Evolutionary conservation across 495 filamentous ascomycete species (phyloP), one percentile per base, ranked within the genome.

Genomic region (Cairneyella variabilis): DNA sequence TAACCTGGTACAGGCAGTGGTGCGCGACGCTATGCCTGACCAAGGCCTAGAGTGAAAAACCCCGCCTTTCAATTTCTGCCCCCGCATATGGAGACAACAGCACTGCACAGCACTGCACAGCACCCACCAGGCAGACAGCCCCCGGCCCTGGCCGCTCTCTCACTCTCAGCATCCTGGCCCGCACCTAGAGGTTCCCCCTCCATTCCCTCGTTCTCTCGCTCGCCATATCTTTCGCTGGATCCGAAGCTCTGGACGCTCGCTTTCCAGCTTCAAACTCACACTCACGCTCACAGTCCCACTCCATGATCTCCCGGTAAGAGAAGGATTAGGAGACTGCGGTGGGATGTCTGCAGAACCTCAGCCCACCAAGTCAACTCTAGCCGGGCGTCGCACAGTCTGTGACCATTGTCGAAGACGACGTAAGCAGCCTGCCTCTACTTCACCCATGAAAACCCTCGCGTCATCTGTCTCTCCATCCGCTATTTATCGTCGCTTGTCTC

Each of bases 351-450:
- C 56, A 46, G 54, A 57, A 53, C 11, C 43, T 18, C 28, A 6
- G 14, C 28, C 28, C 28, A 53, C 25, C 51, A 60, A 58, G 27
- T 17, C 56, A 43, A 21, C 55, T 42, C 36, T 14, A 32, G 28
- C 56, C 16, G 43, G 42, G 20, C 56, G 57, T 20, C 36, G 62
- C 9, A 64, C 50, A 5, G 66, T 69, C 5, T 69, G 66, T 46
- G 66, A 69, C 38, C 62, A 66, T 34, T 69, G 66, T 57, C 60
- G 66, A 37, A 48, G 60, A 46, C 59, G 66, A 21, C 47, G 66
- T 64, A 59, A 50, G 65, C 60, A 22, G n/a, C 21, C 25, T 17
- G n/a, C 55, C 25, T 8, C 17, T 38, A 34, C 10, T 41, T 20
- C 9, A n/a, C 4, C 4, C 2, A 34, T 18, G 1, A n/a, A 6